A percentile compares a stretch with the other conserved stretches of the same genome.
Conservation (phyloP, 495 filamentous ascomycete species). For the Tuber magnatum region DNA sequence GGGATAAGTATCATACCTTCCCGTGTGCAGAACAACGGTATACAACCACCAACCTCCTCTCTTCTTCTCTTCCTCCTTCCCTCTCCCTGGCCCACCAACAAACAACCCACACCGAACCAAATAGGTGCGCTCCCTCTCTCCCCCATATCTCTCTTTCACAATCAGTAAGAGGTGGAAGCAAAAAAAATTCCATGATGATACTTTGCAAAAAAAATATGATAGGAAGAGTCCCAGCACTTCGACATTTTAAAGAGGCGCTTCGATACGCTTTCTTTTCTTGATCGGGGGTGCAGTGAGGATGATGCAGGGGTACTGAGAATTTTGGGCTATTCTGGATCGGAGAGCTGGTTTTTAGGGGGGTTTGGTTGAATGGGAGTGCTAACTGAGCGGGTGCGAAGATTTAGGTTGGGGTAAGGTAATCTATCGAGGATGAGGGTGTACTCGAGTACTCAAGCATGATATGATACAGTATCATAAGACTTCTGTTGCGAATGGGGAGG, state of each 20-base stretch:
- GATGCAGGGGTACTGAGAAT: conserved; percentile 34
- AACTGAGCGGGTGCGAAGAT: not conserved
- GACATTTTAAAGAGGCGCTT: conserved; percentile 31
- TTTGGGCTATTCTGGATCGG: not conserved
- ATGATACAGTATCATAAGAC: too few relatives aligned
- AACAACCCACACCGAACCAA: not conserved
- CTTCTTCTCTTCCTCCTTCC: not conserved
- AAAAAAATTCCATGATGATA: conserved; percentile 30
- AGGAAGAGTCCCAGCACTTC: conserved; percentile 38
- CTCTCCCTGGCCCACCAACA: not conserved
- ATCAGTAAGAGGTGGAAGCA: not conserved
- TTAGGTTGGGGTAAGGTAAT: conserved; percentile 5
- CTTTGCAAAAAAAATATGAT: conserved; percentile 37
- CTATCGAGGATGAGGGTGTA: not conserved
- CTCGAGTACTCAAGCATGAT: too few relatives aligned
- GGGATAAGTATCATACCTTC: not conserved
- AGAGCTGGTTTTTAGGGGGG: not conserved
- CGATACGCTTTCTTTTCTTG: conserved; percentile 26
- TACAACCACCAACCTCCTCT: not conserved
- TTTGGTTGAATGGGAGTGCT: conserved; percentile 9
- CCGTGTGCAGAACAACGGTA: not conserved
- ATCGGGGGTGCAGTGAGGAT: conserved; percentile 33
- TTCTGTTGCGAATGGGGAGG: not conserved
- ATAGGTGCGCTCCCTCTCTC: not conserved
- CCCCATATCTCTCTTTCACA: not conserved